A percentile compares a stretch with the other conserved stretches of the same genome.
phyloP scores from a whole-genome alignment of 2,329 filamentous ascomycete species.

The Claviceps capensis region DNA sequence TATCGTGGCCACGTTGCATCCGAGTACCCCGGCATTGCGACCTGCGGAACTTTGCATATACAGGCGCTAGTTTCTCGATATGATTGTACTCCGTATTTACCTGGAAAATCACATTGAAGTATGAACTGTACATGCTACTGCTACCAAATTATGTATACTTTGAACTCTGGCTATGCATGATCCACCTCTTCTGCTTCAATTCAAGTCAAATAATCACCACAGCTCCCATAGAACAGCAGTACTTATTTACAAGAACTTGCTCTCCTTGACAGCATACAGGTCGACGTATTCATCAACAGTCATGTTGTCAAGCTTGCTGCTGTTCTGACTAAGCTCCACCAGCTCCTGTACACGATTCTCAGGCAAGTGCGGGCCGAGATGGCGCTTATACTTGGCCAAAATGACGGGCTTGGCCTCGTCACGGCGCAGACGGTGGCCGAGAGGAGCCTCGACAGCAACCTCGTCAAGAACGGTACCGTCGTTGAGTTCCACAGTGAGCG shows the following conservation, averaged over 20 bases:
- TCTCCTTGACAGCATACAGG: conserved; percentile 53
- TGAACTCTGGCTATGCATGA: no score
- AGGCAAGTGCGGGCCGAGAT: conserved; percentile 72
- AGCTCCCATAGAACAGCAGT: not conserved
- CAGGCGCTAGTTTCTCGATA: no score
- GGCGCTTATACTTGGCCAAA: conserved; percentile 86
- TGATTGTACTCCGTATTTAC: no score
- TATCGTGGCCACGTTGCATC: no score
- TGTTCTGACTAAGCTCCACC: conserved; percentile 64
- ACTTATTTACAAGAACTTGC: conserved; percentile 34
- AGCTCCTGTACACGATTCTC: conserved; percentile 69
- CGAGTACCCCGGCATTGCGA: no score
- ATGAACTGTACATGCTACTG: no score
- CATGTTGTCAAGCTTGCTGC: conserved; percentile 61
- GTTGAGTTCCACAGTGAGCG: conserved; percentile 84
- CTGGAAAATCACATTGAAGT: no score
- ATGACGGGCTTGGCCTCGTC: conserved; percentile 98
- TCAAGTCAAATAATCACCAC: no score
- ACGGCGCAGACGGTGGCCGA: conserved; percentile 79
- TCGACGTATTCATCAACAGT: conserved; percentile 91
- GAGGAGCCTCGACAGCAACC: conserved; percentile 82
- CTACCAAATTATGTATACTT: no score
- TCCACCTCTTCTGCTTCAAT: no score
- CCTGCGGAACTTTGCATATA: no score
- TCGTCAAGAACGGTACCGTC: conserved; percentile 87